phyloP scores from a whole-genome alignment of 352 stramenopile species.

The Pythium chondricola region DNA sequence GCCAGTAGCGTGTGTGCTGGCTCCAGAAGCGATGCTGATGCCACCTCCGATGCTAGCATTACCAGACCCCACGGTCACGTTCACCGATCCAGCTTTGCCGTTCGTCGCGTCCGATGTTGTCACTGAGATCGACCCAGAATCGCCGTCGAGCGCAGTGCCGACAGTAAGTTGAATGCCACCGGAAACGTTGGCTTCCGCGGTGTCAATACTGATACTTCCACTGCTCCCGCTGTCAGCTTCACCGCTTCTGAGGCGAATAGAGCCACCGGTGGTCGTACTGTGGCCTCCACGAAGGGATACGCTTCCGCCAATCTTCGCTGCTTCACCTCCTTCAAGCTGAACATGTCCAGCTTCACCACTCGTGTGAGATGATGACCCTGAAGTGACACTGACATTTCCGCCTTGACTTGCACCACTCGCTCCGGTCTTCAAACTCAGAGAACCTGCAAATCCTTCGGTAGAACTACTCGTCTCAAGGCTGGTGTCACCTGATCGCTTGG shows the following conservation, averaged over 20 bases:
- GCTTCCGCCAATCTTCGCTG: not conserved
- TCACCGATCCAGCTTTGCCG: conserved; percentile 8
- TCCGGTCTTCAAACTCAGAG: too few species aligned
- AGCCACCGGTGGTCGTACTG: not conserved
- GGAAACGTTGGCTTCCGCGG: not conserved
- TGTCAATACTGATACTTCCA: conserved; percentile 8
- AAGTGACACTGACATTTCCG: not conserved
- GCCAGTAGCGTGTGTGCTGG: not conserved
- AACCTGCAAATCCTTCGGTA: too few species aligned
- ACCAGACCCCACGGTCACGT: conserved; percentile 5
- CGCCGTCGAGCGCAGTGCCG: not conserved
- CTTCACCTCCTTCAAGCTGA: conserved; percentile 1
- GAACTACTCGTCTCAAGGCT: not conserved
- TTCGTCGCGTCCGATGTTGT: conserved; percentile 6
- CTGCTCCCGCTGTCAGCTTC: conserved; percentile 8
- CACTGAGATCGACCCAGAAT: conserved; percentile 14
- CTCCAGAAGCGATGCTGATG: not conserved
- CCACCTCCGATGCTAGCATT: conserved; percentile 6
- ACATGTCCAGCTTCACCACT: not conserved
- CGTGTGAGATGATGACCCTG: not conserved
- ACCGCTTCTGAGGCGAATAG: not conserved
- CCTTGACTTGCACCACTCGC: too few species aligned
- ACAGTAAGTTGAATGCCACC: not conserved
- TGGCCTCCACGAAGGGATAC: not conserved
- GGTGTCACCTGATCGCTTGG: conserved; percentile 3